These are phyloP conservation scores for Agarophyton chilense DNA, from an alignment of 23 red algal species.

Conservation along the genomic window DNA sequence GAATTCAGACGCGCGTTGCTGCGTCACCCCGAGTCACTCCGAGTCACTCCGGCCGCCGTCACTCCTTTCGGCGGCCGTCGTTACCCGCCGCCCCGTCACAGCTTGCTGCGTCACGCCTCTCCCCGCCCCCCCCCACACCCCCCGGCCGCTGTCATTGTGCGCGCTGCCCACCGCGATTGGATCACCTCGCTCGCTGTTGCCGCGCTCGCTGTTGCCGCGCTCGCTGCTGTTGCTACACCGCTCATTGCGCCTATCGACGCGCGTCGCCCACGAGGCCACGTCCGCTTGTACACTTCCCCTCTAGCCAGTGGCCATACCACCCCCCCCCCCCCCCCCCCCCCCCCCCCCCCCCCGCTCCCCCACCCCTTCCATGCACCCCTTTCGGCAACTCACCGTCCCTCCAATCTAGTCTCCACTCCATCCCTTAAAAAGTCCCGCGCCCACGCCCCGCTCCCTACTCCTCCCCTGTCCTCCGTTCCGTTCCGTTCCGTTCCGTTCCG, in stretches of 20 bases:
- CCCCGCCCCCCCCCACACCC: no score
- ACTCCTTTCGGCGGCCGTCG: no score
- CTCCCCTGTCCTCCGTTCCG: not conserved
- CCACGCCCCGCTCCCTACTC: not conserved
- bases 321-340: not conserved
- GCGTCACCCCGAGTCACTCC: not conserved
- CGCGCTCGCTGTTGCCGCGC: not conserved
- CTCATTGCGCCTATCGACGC: no score
- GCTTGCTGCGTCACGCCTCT: no score
- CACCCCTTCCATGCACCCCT: no score
- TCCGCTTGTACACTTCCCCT: not conserved
- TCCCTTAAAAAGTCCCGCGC: not conserved
- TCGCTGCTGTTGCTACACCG: no score
- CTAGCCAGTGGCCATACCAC: no score
- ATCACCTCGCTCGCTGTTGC: slow-evolving; percentile 22
- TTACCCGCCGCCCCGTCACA: no score
- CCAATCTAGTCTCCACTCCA: not conserved
- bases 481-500: not conserved
- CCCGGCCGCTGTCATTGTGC: slow-evolving; percentile 21
- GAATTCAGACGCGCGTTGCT: slow-evolving; percentile 5
- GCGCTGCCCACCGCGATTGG: not conserved
- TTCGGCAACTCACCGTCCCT: not conserved
- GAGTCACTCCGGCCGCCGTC: no score
- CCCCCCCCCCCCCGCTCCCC: not conserved
- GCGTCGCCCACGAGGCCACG: not conserved